Evolutionary conservation across 306 rosid species (phyloP).

Genomic region (Fragaria ananassa): DNA sequence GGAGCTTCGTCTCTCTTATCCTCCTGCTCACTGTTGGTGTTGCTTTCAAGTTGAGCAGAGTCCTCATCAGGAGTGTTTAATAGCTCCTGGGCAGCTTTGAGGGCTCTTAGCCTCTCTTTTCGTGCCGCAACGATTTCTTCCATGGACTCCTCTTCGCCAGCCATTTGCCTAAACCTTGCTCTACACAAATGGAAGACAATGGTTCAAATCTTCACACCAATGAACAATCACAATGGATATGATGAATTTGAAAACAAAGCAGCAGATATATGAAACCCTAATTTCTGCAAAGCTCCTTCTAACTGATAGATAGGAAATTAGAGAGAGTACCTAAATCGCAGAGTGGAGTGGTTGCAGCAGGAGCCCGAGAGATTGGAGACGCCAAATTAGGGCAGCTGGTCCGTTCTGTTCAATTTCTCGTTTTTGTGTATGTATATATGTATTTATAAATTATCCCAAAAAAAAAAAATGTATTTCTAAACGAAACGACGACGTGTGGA

Average conservation of each 20-base stretch:
- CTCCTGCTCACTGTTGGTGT: slow-evolving; percentile 22
- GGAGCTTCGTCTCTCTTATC: slow-evolving; percentile 1
- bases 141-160: slow-evolving; percentile 35
- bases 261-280: too few relatives aligned
- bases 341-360: too few relatives aligned
- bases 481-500: background rate
- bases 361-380: too few relatives aligned
- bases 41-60: slow-evolving; percentile 26
- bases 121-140: slow-evolving; percentile 73
- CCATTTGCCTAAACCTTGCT: slow-evolving; percentile 1
- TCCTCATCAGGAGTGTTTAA: slow-evolving; percentile 53
- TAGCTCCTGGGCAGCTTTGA: slow-evolving; percentile 71
- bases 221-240: background rate
- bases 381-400: too few relatives aligned
- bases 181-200: background rate
- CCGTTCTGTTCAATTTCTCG: too few relatives aligned
- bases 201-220: background rate
- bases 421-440: too few relatives aligned
- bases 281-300: too few relatives aligned
- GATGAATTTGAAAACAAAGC: background rate
- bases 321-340: too few relatives aligned
- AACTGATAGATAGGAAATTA: too few relatives aligned
- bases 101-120: slow-evolving; percentile 70
- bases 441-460: too few relatives aligned
- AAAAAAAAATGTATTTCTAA: too few relatives aligned